Percentiles rank a stretch among this genome's conserved stretches.
Evolutionary conservation across 495 filamentous ascomycete genomes (phyloP).

Genomic region (Neohortaea acidophila): DNA sequence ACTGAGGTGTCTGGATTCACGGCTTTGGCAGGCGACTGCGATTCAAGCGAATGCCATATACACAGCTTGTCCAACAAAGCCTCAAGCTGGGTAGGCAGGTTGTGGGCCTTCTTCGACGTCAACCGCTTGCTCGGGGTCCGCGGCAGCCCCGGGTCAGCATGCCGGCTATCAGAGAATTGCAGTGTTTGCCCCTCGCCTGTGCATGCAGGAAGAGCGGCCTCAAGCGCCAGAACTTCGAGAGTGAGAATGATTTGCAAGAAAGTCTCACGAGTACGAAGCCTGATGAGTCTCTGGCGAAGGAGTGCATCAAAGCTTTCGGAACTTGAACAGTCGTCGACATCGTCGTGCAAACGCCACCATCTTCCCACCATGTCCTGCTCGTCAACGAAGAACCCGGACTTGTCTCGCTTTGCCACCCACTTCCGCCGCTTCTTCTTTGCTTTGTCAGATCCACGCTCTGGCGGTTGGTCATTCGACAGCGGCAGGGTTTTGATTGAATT

Average conservation of each 20-base stretch:
- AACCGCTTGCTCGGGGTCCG: no score
- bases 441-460: conserved; percentile 9
- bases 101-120: conserved; percentile 38
- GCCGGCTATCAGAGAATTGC: no score
- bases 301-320: conserved; percentile 37
- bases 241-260: conserved; percentile 84
- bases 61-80: conserved; percentile 78
- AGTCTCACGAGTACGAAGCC: conserved; percentile 52
- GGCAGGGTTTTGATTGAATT: conserved; percentile 49
- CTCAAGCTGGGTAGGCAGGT: conserved; percentile 55
- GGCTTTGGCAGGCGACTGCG: conserved; percentile 5
- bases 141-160: no score
- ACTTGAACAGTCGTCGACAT: conserved; percentile 28
- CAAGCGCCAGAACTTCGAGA: conserved; percentile 67
- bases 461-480: conserved; percentile 24
- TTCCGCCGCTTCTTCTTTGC: conserved; percentile 41
- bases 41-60: conserved; percentile 83
- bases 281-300: conserved; percentile 42
- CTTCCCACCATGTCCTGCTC: conserved; percentile 60
- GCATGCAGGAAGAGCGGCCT: no score
- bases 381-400: conserved; percentile 57
- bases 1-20: background rate
- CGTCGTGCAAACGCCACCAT: conserved; percentile 51
- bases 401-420: conserved; percentile 56
- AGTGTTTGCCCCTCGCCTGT: no score